Evolutionary conservation across 2,329 filamentous ascomycete species (phyloP), one percentile per base, ranked within the genome.

Genomic region (Ophiocordyceps robertsii): DNA sequence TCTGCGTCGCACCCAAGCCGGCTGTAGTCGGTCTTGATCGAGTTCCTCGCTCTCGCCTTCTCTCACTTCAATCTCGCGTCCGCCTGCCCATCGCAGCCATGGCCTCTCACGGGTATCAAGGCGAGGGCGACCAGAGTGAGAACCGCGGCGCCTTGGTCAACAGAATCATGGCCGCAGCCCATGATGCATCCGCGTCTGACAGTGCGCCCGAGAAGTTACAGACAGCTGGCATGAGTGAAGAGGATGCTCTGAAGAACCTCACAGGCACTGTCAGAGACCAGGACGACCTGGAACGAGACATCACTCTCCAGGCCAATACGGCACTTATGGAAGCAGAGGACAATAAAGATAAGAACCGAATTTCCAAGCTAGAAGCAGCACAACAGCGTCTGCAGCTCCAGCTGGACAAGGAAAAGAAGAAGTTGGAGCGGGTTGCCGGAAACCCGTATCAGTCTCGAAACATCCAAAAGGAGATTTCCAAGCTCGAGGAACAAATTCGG

Each of bases 261-360:
- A 79, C 82, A 5, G 74, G 79, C 41, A 72, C 80, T 44, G 77
- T 92, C 19, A 79, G 86, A 44, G 80, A 95, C 53, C 90, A 96
- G 59, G 82, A 89, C 64, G 89, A 95, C 45, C 66, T 96, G 17
- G 90, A 95, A 61, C 75, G 87, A 47, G 88, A 95, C 55, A 93
- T 96, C 48, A 75, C 75, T 1, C 58, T 70, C 14, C 72, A 82
- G 50, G 78, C 77, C 4, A 78, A 72, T 43, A 64, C 71, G 16
- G 73, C 70, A 0, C 59, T 82, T 43, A 72, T 73, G 37, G 75
- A 80, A 43, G 70, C 70, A 35, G 78, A 82, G 47, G 76, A 82
- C 50, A 74, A 75, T 52, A 71, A 70, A 48, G 78, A 82, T 43
- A 66, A 73, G 50, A 77, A 73, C 43, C 72, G 78, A 27, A 81